phyloP scores from a whole-genome alignment of 2,329 filamentous ascomycete species.

The Passalora sequoiae region DNA sequence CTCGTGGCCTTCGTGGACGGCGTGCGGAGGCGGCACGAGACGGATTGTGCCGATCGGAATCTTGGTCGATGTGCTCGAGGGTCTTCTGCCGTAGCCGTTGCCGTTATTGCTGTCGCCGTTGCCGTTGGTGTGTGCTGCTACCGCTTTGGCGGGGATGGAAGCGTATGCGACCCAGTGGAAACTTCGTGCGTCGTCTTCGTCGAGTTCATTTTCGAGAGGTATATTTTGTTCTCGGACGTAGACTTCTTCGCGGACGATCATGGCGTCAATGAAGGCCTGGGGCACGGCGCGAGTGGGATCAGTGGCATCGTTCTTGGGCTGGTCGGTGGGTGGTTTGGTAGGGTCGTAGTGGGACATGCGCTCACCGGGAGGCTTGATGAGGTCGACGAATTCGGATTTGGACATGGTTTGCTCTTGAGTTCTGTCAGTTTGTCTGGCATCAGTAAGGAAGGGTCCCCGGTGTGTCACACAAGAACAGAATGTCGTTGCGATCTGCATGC shows the following conservation, averaged over 20 bases:
- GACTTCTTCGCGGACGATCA: slow-evolving; percentile 53
- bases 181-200: slow-evolving; percentile 70
- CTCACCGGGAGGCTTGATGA: slow-evolving; percentile 27
- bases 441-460: no score
- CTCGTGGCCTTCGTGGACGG: slow-evolving; percentile 38
- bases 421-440: no score
- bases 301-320: slow-evolving; percentile 29
- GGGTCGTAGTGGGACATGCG: slow-evolving; percentile 31
- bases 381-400: slow-evolving; percentile 31
- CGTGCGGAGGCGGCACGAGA: slow-evolving; percentile 74
- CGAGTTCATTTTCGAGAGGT: slow-evolving; percentile 64
- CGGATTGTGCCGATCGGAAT: slow-evolving; percentile 70
- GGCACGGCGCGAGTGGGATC: slow-evolving; percentile 37
- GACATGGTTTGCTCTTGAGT: no score
- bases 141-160: slow-evolving; percentile 44
- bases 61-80: slow-evolving; percentile 38
- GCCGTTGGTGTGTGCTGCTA: slow-evolving; percentile 35
- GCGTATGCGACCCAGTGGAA: slow-evolving; percentile 89
- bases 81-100: slow-evolving; percentile 34
- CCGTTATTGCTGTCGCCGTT: slow-evolving; percentile 33
- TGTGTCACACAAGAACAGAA: no score
- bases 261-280: slow-evolving; percentile 49
- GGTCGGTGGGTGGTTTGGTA: slow-evolving; percentile 24
- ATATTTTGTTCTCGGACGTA: slow-evolving; percentile 56
- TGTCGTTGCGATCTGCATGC: no score